Evolutionary conservation across 257 asterid genomes (phyloP).

Genomic region (Verbascum thapsus): DNA sequence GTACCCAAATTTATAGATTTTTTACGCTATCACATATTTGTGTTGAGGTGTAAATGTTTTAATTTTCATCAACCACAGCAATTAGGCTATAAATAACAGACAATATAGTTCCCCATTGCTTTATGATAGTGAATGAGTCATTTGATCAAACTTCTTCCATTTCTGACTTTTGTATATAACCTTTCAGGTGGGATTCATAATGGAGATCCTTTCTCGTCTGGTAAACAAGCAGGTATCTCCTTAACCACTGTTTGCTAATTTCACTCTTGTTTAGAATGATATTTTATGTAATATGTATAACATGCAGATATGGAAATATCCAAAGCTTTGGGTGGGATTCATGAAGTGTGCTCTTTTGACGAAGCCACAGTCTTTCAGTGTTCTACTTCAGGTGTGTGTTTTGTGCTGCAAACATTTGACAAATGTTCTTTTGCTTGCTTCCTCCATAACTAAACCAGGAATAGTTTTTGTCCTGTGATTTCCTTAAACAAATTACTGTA

Average conservation of each 20-base stretch:
- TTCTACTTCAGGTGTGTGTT: conserved; percentile 84
- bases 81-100: not conserved
- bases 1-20: conserved; percentile 1
- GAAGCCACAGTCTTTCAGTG: conserved; percentile 84
- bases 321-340: conserved; percentile 99
- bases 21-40: not conserved
- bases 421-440: conserved; percentile 17
- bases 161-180: conserved; percentile 19
- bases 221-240: conserved; percentile 90
- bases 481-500: not conserved
- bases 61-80: not conserved
- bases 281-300: conserved; percentile 21
- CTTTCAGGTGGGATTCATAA: conserved; percentile 85
- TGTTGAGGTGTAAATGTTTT: conserved; percentile 1
- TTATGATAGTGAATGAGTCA: conserved; percentile 14
- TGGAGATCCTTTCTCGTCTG: conserved; percentile 96
- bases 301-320: conserved; percentile 91
- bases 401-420: conserved; percentile 22
- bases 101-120: conserved; percentile 4
- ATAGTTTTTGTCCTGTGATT: not conserved
- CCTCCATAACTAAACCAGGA: not conserved
- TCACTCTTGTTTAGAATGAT: conserved; percentile 24
- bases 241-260: conserved; percentile 19
- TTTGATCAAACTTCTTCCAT: conserved; percentile 24
- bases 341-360: conserved; percentile 90